Conservation (phyloP, 352 stramenopile species). For the Globisporangium megalacanthum region DNA sequence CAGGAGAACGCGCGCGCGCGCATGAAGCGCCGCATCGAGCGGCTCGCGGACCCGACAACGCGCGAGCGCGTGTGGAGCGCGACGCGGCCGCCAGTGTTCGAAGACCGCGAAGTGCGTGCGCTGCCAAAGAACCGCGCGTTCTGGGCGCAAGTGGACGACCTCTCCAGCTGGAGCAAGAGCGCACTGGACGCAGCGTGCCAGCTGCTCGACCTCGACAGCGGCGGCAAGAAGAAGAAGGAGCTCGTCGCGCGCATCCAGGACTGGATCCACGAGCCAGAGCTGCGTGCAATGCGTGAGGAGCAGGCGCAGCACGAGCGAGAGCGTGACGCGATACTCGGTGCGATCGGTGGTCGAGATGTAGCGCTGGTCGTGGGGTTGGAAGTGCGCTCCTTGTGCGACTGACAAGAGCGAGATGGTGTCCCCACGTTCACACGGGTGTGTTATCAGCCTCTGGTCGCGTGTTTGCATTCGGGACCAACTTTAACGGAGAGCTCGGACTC, state of each 20-base stretch:
- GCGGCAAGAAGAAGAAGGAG: constrained; percentile 48
- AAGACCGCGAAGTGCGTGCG: constrained; percentile 39
- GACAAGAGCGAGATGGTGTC: not conserved
- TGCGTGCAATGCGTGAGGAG: constrained; percentile 26
- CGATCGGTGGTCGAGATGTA: not conserved
- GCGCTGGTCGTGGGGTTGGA: not conserved
- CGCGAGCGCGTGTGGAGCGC: constrained; percentile 51
- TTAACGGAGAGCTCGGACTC: constrained; percentile 55
- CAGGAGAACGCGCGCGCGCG: constrained; percentile 26
- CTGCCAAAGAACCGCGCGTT: constrained; percentile 60
- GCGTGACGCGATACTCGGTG: constrained; percentile 40
- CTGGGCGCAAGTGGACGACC: constrained; percentile 40
- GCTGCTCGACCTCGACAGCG: constrained; percentile 44
- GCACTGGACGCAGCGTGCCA: constrained; percentile 51
- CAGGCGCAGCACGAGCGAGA: constrained; percentile 30
- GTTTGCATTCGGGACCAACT: constrained; percentile 66
- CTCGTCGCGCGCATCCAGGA: constrained; percentile 63
- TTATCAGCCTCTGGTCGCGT: constrained; percentile 42
- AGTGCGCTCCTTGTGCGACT: not conserved
- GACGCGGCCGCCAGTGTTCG: constrained; percentile 29
- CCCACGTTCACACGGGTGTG: not conserved
- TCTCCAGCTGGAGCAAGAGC: constrained; percentile 42
- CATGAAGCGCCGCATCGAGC: constrained; percentile 39
- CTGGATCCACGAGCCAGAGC: constrained; percentile 60
- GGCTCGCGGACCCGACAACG: constrained; percentile 35